A percentile compares a stretch with the other conserved stretches of the same genome.
These are phyloP conservation scores for Botrytis fabae DNA, from an alignment of 2,329 filamentous ascomycete species.

Conservation along the genomic window DNA sequence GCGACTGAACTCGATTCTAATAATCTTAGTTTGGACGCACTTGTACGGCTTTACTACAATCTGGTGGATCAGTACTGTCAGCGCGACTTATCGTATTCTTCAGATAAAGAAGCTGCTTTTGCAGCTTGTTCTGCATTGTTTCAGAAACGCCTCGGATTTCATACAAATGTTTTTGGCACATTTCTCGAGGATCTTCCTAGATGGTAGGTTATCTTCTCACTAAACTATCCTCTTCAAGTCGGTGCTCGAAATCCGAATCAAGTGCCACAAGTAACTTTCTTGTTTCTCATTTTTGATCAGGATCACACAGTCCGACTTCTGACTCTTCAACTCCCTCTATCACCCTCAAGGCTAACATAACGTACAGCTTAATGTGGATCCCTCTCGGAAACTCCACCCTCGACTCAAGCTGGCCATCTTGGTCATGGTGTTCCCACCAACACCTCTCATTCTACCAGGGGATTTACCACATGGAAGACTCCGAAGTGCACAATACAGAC, in stretches of 20 bases:
- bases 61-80: not conserved
- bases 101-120: not conserved
- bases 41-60: not conserved
- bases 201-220: not conserved
- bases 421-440: not conserved
- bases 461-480: not conserved
- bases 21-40: not conserved
- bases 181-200: not conserved
- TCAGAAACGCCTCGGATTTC: not conserved
- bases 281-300: not conserved
- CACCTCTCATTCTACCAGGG: not conserved
- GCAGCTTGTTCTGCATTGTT: not conserved
- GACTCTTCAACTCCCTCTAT: accelerated
- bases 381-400: not conserved
- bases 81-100: not conserved
- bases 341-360: not conserved
- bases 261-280: not conserved
- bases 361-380: not conserved
- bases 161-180: not conserved
- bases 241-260: not conserved
- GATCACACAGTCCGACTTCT: not conserved
- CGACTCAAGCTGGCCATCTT: not conserved
- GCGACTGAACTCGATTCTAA: not conserved
- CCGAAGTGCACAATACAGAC: not conserved
- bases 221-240: accelerated